Evolutionary conservation across 139 green algal species (phyloP).

Genomic region (Coelastrella sp.): DNA sequence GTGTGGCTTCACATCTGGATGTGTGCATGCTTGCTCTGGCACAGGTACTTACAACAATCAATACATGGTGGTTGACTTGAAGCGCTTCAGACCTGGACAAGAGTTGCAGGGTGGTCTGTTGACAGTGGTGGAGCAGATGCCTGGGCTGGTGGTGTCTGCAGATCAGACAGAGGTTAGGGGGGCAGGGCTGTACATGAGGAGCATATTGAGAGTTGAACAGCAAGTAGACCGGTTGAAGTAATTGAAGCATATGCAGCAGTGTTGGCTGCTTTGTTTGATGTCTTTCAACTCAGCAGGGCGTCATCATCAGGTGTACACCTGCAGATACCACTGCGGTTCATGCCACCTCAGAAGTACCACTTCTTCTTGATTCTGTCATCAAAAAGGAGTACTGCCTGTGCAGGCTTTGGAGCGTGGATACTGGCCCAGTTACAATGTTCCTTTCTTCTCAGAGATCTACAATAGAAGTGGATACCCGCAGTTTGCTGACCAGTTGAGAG

Average conservation of each 20-base stretch:
- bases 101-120: conserved; percentile 71
- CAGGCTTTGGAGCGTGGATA: conserved; percentile 68
- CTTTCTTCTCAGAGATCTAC: conserved; percentile 74
- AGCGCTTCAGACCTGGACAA: conserved; percentile 69
- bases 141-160: conserved; percentile 51
- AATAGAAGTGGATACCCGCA: conserved; percentile 65
- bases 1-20: too few relatives aligned
- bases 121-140: conserved; percentile 79
- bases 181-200: neutral
- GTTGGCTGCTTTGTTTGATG: too few relatives aligned
- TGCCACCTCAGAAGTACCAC: too few relatives aligned
- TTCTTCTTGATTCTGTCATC: too few relatives aligned
- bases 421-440: conserved; percentile 84
- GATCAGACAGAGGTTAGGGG: conserved; percentile 35
- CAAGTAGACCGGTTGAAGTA: too few relatives aligned
- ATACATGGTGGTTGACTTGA: conserved; percentile 85
- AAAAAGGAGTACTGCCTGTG: too few relatives aligned
- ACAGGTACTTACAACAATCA: conserved; percentile 84
- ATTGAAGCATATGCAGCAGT: too few relatives aligned
- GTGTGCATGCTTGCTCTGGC: too few relatives aligned
- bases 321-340: too few relatives aligned
- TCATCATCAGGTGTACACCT: too few relatives aligned
- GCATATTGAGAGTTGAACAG: neutral
- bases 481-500: conserved; percentile 41
- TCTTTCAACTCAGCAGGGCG: too few relatives aligned